Evolutionary conservation across 352 stramenopile genomes (phyloP).

Genomic region (Pythium dissimile): DNA sequence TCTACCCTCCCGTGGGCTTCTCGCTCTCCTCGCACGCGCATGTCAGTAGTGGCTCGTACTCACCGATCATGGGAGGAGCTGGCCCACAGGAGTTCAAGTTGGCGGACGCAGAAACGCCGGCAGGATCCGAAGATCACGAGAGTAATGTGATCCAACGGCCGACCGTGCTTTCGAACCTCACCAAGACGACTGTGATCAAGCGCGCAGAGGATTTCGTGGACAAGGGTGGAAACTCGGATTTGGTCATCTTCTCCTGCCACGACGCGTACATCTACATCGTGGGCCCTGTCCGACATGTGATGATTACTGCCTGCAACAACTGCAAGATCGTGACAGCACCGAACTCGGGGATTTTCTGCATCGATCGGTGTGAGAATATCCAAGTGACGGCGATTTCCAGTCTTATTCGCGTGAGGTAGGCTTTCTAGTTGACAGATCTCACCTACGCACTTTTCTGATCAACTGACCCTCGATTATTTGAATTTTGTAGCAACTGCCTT

Average conservation of each 20-base stretch:
- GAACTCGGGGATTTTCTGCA: conserved; percentile 88
- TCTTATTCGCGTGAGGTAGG: conserved; percentile 86
- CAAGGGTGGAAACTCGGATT: conserved; percentile 42
- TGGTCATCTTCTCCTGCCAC: conserved; percentile 90
- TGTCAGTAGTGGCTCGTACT: conserved; percentile 20
- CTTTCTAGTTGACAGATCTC: too few species aligned
- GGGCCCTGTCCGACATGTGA: conserved; percentile 92
- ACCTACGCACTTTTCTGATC: neutral
- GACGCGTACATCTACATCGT: conserved; percentile 95
- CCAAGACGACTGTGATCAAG: conserved; percentile 82
- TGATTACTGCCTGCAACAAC: conserved; percentile 92
- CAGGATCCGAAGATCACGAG: conserved; percentile 11
- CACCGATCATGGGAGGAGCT: conserved; percentile 2
- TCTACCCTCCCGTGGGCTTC: conserved; percentile 79
- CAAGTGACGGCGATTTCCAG: conserved; percentile 84
- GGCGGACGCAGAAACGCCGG: neutral
- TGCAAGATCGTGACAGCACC: conserved; percentile 96
- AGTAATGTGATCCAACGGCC: conserved; percentile 26
- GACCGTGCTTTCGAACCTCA: conserved; percentile 54
- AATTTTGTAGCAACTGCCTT: conserved; percentile 86
- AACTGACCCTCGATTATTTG: neutral
- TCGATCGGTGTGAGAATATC: conserved; percentile 94
- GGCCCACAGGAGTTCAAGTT: conserved; percentile 4
- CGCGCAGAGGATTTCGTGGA: conserved; percentile 56
- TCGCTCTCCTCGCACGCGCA: conserved; percentile 28